Base-by-base conservation (phyloP, 1,139 yeast species). In the Pichia norvegensis region DNA sequence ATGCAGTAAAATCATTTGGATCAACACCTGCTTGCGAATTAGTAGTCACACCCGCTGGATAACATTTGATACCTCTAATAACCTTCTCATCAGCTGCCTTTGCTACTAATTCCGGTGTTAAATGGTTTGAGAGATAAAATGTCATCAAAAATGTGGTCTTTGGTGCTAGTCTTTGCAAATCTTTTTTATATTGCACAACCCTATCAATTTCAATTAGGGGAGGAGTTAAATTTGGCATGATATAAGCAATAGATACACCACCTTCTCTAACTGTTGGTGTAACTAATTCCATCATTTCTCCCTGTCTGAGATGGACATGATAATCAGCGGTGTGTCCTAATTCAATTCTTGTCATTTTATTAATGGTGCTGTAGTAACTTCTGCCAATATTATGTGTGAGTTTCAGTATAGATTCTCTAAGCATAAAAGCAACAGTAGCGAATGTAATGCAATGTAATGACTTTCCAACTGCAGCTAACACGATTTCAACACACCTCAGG, bases 21-120 rank as follows among this genome's bases (percentile, higher is more conserved):
- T 84, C 92, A 33, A 92, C 97, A 39, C 98, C 98, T n/a, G 82
- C 86, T 44, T 76, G 67, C 8, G 96, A 86, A 67, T 92, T 94
- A 42, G 99, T 92, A 14, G 99, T 92, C 31, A 94, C 99, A 41
- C 99, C 99, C 1, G 97, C 97, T 29, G 98, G 98, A 62, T 94
- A 92, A 64, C 96, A 88, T 64, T 92, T 94, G 53, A 88, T 85
- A 48, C 95, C 95, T 36, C 84, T 80, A 36, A 88, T 79, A 44
- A 82, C 82, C 3, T 82, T 82, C 14, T 67, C 61, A 49, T 72
- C 64, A n/a, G 92, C 94, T 29, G 97, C 97, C 55, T 78, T 76
- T 46, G 76, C 78, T 48, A 92, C 80, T 40, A 87, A 69, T 54
- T 85, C 95, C 0, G 97, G 97, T 0, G 95, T 85, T 54, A 92